Base-by-base conservation (phyloP, 176 grass and related monocot genomes). In the Carex pumila region DNA sequence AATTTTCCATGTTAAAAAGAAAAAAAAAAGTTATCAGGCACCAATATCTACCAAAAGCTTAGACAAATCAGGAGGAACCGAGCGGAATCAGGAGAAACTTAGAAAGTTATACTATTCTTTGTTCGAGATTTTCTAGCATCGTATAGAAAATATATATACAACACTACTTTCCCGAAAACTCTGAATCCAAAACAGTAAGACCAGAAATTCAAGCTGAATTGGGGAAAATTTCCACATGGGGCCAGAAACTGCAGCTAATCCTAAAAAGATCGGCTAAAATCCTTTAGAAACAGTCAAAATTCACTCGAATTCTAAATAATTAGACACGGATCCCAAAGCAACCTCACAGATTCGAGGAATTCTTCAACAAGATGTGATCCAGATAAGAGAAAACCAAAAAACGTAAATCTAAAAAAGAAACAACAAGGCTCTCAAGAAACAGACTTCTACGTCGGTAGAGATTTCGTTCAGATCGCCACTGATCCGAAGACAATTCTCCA, bases 381-480 rank as follows among this genome's bases (percentile, higher is more conserved):
- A 37, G 58, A 45, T 21, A 54, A 79, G 52, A 45, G 68, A 37
- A 62, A 58, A 34, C 56, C 1, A 70, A 36, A 60, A 73, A 68
- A 56, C 13, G 73, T 12, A 73, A 17, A 68, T 84, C 65, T 18
- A 32, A 71, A 61, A 71, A 50, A 22, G 43, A 59, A 53, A 14
- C 18, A 36, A 63, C 39, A 85, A 57, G 12, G 41, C 18, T 60
- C 29, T 60, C 66, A 19, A 31, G 31, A 89, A 84, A 53, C 65
- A 52, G 15, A 17, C 47, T 56, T 84, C 54, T 25, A 81, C 29
- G 3, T 31, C 57, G 54, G 60, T 43, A 47, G 55, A 54, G 73
- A 30, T 57, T 30, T 49, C 68, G 10, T 80, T 47, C 88, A 54
- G 76, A 85, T 37, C 74, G 11, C 12, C 61, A 34, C 72, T 83